Percentiles rank a stretch among this genome's conserved stretches.
Evolutionary conservation across 1,284 basidiomycete species (phyloP).

Genomic region (Salmacisia buchloeana): DNA sequence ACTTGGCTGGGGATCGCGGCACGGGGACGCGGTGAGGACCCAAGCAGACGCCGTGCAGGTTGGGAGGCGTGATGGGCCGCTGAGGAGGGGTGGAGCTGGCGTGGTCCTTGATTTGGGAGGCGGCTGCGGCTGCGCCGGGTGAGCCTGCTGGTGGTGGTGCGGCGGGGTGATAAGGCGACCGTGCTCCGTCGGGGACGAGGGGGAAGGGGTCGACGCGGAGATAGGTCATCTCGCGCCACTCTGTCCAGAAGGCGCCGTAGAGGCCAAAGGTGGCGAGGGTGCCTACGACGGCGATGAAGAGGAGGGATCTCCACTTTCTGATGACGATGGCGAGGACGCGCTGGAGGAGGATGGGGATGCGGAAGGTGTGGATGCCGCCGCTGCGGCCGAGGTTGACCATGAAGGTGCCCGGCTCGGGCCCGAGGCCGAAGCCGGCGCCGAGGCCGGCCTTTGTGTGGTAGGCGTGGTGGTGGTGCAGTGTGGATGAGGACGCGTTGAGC

Average conservation of each 20-base stretch:
- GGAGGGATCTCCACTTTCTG: constrained; percentile 44
- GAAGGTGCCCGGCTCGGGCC: constrained; percentile 28
- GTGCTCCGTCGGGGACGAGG: constrained; percentile 27
- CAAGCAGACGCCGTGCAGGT: constrained; percentile 31
- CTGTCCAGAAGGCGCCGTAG: constrained; percentile 46
- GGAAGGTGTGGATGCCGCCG: constrained; percentile 39
- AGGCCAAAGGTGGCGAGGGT: constrained; percentile 36
- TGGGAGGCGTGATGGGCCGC: constrained; percentile 35
- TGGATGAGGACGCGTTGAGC: too few species aligned
- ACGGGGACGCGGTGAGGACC: constrained; percentile 37
- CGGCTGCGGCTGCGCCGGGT: neutral
- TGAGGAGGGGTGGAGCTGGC: constrained; percentile 20
- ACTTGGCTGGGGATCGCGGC: constrained; percentile 33
- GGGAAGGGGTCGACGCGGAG: constrained; percentile 46
- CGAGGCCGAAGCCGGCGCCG: constrained; percentile 22
- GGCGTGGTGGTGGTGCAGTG: neutral
- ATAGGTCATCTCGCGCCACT: constrained; percentile 50
- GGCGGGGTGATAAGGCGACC: neutral
- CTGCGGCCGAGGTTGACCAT: constrained; percentile 38
- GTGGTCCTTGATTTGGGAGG: neutral
- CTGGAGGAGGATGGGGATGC: constrained; percentile 30
- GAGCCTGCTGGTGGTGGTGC: neutral
- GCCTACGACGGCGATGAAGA: constrained; percentile 36
- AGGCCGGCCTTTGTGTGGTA: constrained; percentile 24
- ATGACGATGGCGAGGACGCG: constrained; percentile 29